These are phyloP conservation scores for Volvox africanus DNA, from an alignment of 139 green algal genomes.

Conservation along the genomic window DNA sequence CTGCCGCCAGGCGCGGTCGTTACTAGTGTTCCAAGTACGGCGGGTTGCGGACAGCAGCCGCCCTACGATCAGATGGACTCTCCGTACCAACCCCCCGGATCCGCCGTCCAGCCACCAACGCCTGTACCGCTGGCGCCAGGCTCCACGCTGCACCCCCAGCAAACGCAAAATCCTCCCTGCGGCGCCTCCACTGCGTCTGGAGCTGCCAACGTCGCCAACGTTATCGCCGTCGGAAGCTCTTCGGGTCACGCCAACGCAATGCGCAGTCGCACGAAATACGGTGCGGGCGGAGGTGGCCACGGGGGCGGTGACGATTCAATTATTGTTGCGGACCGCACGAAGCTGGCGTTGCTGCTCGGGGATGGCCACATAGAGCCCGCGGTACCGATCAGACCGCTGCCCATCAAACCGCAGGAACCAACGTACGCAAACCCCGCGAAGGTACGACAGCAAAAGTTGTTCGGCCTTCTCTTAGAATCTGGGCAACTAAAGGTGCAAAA, in stretches of 20 bases:
- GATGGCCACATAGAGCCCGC: slow-evolving; percentile 13
- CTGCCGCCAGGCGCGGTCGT: no score
- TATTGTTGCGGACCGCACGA: slow-evolving; percentile 29
- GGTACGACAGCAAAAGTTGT: background rate
- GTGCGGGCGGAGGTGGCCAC: background rate
- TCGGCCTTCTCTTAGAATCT: background rate
- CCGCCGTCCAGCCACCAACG: background rate
- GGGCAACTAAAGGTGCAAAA: no score
- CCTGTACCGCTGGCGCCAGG: background rate
- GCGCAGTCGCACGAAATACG: slow-evolving; percentile 1
- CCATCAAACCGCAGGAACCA: background rate
- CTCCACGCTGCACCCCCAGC: no score
- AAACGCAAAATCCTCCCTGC: no score
- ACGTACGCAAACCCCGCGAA: slow-evolving; percentile 38
- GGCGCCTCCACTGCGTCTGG: background rate
- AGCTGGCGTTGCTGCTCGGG: slow-evolving; percentile 46
- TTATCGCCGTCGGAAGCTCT: slow-evolving; percentile 3
- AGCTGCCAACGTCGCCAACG: background rate
- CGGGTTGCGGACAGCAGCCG: background rate
- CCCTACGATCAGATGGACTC: background rate
- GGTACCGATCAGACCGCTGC: slow-evolving; percentile 29
- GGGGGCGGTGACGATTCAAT: slow-evolving; percentile 19
- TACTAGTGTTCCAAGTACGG: background rate
- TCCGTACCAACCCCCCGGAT: background rate
- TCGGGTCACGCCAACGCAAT: background rate